These are phyloP conservation scores for Candida ponderosae DNA, from an alignment of 805 yeast genomes.

Conservation along the genomic window DNA sequence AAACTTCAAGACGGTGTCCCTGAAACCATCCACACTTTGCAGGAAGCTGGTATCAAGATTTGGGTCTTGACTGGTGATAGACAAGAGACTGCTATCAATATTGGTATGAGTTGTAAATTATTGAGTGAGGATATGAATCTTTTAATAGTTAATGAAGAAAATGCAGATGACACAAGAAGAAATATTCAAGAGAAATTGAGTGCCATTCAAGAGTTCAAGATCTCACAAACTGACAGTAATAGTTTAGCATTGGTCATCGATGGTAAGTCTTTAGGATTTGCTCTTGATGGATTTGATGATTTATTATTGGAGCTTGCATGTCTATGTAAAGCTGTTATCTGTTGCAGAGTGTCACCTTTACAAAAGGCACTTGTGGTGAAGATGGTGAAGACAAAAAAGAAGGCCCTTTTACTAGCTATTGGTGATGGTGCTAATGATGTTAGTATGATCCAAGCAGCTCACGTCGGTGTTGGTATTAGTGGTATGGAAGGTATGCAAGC, in stretches of 20 bases:
- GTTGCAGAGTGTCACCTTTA: constrained; percentile 96
- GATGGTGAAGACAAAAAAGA: constrained; percentile 77
- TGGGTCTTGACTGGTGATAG: constrained; percentile 99
- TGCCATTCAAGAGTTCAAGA: constrained; percentile 61
- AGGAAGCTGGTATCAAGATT: constrained; percentile 92
- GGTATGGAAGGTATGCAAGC: constrained; percentile 99
- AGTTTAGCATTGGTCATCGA: constrained; percentile 88
- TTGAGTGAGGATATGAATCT: constrained; percentile 94
- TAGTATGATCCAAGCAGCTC: constrained; percentile 98
- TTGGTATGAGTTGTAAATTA: constrained; percentile 96
- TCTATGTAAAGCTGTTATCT: constrained; percentile 89
- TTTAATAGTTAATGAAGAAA: constrained; percentile 80
- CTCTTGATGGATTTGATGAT: constrained; percentile 79
- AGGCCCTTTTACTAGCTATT: constrained; percentile 73
- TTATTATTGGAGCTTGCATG: constrained; percentile 72
- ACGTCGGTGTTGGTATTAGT: constrained; percentile 97
- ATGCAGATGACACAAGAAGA: constrained; percentile 63
- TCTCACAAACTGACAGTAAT: constrained; percentile 61
- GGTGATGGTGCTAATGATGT: constrained; percentile 99
- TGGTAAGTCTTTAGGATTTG: constrained; percentile 84
- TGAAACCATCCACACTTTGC: constrained; percentile 90
- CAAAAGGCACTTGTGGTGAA: constrained; percentile 96
- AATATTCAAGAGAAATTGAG: constrained; percentile 69
- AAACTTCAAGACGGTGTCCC: constrained; percentile 98
- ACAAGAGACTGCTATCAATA: constrained; percentile 97